These are phyloP conservation scores for Colletotrichum tofieldiae DNA, from an alignment of 2,329 filamentous ascomycete genomes.

Conservation along the genomic window DNA sequence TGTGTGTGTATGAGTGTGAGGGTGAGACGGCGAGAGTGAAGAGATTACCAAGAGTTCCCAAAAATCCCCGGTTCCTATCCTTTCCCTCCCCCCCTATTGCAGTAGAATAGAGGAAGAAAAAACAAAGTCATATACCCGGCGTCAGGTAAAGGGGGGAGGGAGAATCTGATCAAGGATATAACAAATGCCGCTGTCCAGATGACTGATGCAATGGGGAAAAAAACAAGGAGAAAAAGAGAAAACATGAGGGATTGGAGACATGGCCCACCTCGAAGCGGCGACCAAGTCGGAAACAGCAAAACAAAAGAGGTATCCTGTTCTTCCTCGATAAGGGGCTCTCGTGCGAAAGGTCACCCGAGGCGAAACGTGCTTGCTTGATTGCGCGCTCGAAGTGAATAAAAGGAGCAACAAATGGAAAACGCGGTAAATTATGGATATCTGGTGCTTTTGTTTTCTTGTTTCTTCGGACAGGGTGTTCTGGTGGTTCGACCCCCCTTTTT, in stretches of 20 bases:
- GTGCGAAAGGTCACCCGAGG: slow-evolving; percentile 1
- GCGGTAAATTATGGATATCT: slow-evolving; percentile 5
- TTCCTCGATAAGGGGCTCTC: background rate
- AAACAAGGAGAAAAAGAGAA: slow-evolving; percentile 18
- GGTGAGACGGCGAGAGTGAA: background rate
- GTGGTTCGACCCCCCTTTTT: background rate
- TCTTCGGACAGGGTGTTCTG: background rate
- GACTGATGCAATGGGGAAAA: slow-evolving; percentile 42
- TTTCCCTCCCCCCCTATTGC: slow-evolving; percentile 41
- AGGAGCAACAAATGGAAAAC: slow-evolving; percentile 27
- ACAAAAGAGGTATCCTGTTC: slow-evolving; percentile 39
- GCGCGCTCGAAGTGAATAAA: slow-evolving; percentile 27
- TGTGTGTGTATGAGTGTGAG: background rate
- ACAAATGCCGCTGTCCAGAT: slow-evolving; percentile 43
- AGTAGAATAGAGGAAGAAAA: slow-evolving; percentile 43
- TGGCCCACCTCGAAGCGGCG: slow-evolving; percentile 23
- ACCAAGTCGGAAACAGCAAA: slow-evolving; percentile 41
- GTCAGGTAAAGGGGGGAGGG: slow-evolving; percentile 43
- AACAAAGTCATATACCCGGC: slow-evolving; percentile 47
- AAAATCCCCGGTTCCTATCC: slow-evolving; percentile 39
- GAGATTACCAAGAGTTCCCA: slow-evolving; percentile 20
- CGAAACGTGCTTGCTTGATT: slow-evolving; percentile 7
- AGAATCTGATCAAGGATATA: slow-evolving; percentile 44
- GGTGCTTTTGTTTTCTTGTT: background rate
- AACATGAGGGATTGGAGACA: background rate